Base-by-base conservation (phyloP, 1,139 yeast genomes). In the Pichia sp. region DNA sequence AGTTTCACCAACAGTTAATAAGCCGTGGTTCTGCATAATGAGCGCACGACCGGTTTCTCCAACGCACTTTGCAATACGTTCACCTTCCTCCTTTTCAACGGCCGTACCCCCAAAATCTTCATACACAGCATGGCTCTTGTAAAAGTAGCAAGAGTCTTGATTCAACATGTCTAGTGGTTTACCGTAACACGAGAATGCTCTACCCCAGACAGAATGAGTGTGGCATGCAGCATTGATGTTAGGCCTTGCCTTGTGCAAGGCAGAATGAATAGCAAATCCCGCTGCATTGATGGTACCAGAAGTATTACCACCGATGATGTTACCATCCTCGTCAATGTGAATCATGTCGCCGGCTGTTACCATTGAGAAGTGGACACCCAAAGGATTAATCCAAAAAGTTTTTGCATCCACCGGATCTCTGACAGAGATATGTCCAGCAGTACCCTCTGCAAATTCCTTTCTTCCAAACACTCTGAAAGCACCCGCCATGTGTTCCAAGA, bases 211-310 rank as follows among this genome's bases (percentile, higher is more conserved):
- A 3, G 86, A 76, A 50, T 82, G 93, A 6, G 85, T 69, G 54
- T 82, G 93, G 53, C 87, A 78, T 5, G 91, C 91, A 17, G 91
- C 87, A 49, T 73, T 62, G n/a, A 81, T 77, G 47, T 82, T 87
- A 4, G 87, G 87, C 38, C 88, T 67, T 5, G 82, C 80, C 50
- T 67, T 67, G 58, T 82, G 91, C 22, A 82, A 54, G 15, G 81
- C 86, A 3, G 81, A 72, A 51, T 82, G 93, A 56, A 82, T 81
- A 45, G 74, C 70, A 61, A 81, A 82, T 0, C 91, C 93, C 3
- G 93, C 91, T 15, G 79, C 73, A 51, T 82, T 82, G 38, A 82
- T 72, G 2, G 87, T 75, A 16, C 63, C 66, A 9, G 22, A 11
- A 6, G 34, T 37, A 17, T 41, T 41, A 19, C 48, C 48, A n/a